Base-by-base conservation (phyloP, 495 filamentous ascomycete species). In the Astrothelium macrocarpum region DNA sequence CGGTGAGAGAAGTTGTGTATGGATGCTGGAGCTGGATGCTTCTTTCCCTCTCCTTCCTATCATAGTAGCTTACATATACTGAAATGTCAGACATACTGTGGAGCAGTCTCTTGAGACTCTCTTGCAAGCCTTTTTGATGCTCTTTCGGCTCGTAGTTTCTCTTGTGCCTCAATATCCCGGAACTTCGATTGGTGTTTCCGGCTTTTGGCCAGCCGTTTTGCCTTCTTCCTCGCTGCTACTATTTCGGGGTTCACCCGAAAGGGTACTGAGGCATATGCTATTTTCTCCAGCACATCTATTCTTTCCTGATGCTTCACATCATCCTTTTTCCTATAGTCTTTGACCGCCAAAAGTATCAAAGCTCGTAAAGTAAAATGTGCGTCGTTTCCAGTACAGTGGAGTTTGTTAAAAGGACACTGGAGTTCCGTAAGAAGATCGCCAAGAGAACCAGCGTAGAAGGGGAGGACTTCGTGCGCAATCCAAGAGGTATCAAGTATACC, bases 331-430 rank as follows among this genome's bases (percentile, higher is more conserved):
- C 45, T 49, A 20, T 49, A 49, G 45, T 53, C 39, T 42, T 62
- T 62, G 61, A 43, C 49, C 42, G 31, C 43, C 61, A 64, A 56
- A 64, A 64, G 62, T 36, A 64, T 49, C 20, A 64, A 56, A 58
- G 62, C 62, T 39, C 49, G 34, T 59, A 64, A 56, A 39, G 62
- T 2, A 59, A 64, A 34, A 39, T 64, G 53, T 23, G 62, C 46
- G 62, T 64, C 62, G 39, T 64, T 64, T 29, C 62, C 62, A 25
- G 62, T n/a, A 49, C n/a, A 49, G 45, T 49, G 45, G 23, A 49
- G 45, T 49, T 20, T 49, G 45, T 49, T n/a, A 49, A 49, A 49
- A 49, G 45, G 45, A 49, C 45, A 49, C 23, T 49, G 1, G n/a
- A 49, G 45, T 49, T 49, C 45, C 23, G 1, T 49, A 58, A 34